Percentiles rank a stretch among this genome's conserved stretches.
phyloP scores from a whole-genome alignment of 768 basidiomycete genomes.

The Lactarius hengduanensis region DNA sequence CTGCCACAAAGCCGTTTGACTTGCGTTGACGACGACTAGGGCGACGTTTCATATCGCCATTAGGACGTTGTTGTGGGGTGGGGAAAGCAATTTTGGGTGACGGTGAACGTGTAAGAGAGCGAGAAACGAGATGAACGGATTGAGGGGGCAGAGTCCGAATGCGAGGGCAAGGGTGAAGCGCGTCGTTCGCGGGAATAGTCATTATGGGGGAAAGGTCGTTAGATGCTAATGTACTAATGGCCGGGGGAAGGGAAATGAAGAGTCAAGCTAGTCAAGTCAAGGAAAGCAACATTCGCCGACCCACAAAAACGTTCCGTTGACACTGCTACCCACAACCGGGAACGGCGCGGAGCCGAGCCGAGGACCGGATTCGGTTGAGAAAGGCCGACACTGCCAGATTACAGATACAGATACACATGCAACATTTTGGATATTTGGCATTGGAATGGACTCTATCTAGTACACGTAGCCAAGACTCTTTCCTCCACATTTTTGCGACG shows the following conservation, averaged over 20 bases:
- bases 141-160: conserved; percentile 27
- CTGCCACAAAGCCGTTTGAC: conserved; percentile 22
- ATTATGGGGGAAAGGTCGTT: conserved; percentile 1
- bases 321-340: not conserved
- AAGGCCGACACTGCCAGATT: not conserved
- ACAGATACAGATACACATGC: too few relatives aligned
- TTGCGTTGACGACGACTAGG: conserved; percentile 26
- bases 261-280: not conserved
- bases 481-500: conserved; percentile 98
- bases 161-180: conserved; percentile 28
- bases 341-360: not conserved
- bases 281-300: not conserved
- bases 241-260: not conserved
- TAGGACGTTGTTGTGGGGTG: conserved; percentile 18
- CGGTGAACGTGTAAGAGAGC: conserved; percentile 30
- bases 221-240: too few relatives aligned
- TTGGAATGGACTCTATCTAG: conserved; percentile 42
- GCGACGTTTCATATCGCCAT: conserved; percentile 26
- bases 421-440: not conserved
- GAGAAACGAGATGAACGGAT: conserved; percentile 28
- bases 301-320: not conserved
- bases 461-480: conserved; percentile 93
- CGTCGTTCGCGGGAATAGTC: conserved; percentile 29
- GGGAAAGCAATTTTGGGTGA: conserved; percentile 30
- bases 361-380: not conserved